Evolutionary conservation across 352 stramenopile genomes (phyloP).

Genomic region (Pythium brachiatum): DNA sequence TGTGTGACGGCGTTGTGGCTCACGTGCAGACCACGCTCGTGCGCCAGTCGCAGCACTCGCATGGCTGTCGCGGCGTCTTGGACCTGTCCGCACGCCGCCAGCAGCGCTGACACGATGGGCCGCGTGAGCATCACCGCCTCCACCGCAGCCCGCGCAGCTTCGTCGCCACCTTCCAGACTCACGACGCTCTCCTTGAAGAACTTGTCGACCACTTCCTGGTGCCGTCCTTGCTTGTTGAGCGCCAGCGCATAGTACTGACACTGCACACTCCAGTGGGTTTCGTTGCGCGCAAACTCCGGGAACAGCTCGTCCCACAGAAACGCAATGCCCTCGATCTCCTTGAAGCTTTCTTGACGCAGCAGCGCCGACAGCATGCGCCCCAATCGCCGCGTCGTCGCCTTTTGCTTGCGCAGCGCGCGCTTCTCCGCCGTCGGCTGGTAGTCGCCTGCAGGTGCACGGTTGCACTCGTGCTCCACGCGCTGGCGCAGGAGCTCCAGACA

Average conservation of each 20-base stretch:
- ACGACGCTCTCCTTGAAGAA: constrained; percentile 22
- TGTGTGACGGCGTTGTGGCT: constrained; percentile 48
- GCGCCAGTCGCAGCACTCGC: constrained; percentile 17
- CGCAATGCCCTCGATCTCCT: constrained; percentile 25
- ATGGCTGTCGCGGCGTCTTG: constrained; percentile 15
- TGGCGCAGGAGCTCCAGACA: constrained; percentile 16
- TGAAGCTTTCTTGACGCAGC: constrained; percentile 18
- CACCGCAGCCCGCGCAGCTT: neutral
- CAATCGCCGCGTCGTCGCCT: constrained; percentile 17
- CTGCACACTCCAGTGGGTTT: constrained; percentile 27
- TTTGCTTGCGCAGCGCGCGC: constrained; percentile 4
- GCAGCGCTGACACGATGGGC: constrained; percentile 15
- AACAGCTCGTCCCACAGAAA: constrained; percentile 32
- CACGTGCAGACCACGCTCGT: constrained; percentile 10
- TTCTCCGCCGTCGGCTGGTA: constrained; percentile 1
- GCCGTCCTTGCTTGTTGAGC: constrained; percentile 30
- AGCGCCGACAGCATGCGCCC: constrained; percentile 21
- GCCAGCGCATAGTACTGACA: constrained; percentile 28
- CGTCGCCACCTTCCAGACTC: constrained; percentile 11
- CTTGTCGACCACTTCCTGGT: constrained; percentile 28
- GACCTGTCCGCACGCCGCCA: constrained; percentile 24
- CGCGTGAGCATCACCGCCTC: constrained; percentile 16
- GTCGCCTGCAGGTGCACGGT: neutral
- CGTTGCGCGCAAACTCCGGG: constrained; percentile 22
- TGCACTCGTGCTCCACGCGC: constrained; percentile 19